These are phyloP conservation scores for Ilex paraguariensis DNA, from an alignment of 305 asterid genomes.

Conservation along the genomic window DNA sequence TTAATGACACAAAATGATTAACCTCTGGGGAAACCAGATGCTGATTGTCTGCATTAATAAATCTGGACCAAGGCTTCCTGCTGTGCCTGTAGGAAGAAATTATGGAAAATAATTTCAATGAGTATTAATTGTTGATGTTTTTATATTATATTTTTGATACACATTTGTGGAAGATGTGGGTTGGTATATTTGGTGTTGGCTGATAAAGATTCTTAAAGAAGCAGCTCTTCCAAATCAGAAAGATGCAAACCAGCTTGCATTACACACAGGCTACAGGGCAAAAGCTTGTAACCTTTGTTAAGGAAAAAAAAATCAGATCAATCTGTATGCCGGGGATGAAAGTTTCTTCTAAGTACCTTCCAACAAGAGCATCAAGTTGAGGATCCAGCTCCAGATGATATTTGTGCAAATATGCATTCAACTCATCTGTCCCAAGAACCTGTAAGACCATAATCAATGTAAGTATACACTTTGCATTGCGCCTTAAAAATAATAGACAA, in stretches of 20 bases:
- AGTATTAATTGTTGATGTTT: background rate
- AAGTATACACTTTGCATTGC: no score
- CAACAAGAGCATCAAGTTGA: conserved; percentile 85
- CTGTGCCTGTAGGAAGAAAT: conserved; percentile 52
- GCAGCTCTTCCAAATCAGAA: no score
- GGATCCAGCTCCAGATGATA: conserved; percentile 81
- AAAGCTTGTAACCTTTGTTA: background rate
- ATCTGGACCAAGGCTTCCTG: conserved; percentile 82
- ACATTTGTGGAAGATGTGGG: no score
- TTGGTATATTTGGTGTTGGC: no score
- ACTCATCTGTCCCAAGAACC: conserved; percentile 97
- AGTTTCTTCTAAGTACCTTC: conserved; percentile 42
- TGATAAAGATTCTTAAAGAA: no score
- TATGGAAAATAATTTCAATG: background rate
- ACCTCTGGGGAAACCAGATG: conserved; percentile 83
- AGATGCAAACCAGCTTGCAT: no score
- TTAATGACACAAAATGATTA: background rate
- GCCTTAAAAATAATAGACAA: no score
- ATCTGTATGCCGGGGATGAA: no score
- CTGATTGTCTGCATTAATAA: conserved; percentile 65
- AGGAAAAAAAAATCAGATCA: background rate
- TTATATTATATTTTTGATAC: no score
- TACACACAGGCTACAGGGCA: background rate
- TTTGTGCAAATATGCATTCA: conserved; percentile 84
- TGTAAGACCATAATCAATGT: conserved; percentile 10